phyloP scores from a whole-genome alignment of 768 basidiomycete species.

The Serendipita sp. region DNA sequence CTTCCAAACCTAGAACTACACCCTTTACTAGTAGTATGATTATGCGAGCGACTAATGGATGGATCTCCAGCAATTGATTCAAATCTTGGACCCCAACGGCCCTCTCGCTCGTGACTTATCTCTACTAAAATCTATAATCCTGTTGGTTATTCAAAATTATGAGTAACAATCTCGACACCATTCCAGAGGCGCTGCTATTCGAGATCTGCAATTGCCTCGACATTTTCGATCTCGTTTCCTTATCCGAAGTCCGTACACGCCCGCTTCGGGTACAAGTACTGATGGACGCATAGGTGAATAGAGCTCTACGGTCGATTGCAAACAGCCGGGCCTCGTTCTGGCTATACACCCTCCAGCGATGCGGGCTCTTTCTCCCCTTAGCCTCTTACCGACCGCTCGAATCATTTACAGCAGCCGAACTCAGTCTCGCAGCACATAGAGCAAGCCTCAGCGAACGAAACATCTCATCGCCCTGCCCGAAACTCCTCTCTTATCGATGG shows the following conservation, averaged over 20 bases:
- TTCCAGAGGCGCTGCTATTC: conserved; percentile 2
- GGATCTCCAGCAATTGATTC: too few relatives aligned
- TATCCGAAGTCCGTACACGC: neutral
- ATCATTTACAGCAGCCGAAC: neutral
- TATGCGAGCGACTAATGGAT: too few relatives aligned
- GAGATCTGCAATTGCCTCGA: conserved; percentile 3
- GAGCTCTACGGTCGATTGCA: neutral
- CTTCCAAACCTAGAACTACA: too few relatives aligned
- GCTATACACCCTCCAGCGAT: neutral
- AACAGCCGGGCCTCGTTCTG: neutral
- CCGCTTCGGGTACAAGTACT: neutral
- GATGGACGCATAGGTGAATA: neutral
- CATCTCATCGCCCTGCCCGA: neutral
- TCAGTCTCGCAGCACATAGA: neutral
- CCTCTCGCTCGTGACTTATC: too few relatives aligned
- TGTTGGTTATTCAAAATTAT: neutral
- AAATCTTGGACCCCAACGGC: too few relatives aligned
- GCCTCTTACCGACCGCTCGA: neutral
- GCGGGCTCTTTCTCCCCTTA: neutral
- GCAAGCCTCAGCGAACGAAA: neutral
- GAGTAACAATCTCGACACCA: neutral
- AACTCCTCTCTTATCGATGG: neutral
- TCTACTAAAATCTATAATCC: too few relatives aligned
- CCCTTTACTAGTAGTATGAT: too few relatives aligned
- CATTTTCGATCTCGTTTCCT: neutral